phyloP scores from a whole-genome alignment of 768 basidiomycete genomes.

The Boletus huronensis region DNA sequence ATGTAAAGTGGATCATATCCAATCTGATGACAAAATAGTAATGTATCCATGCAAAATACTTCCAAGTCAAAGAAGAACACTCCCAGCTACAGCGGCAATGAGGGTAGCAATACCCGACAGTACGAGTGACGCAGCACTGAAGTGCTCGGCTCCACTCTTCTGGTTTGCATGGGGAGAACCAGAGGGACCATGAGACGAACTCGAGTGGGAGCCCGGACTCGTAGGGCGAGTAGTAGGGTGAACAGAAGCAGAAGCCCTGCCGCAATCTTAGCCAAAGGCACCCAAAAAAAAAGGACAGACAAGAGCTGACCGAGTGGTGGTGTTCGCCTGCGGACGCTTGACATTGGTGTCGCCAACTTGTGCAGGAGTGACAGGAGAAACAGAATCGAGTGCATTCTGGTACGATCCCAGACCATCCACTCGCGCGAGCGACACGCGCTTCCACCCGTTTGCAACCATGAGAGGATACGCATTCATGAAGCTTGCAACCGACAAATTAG shows the following conservation, averaged over 20 bases:
- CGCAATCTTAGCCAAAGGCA: neutral
- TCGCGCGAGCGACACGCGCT: constrained; percentile 51
- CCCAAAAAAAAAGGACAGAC: neutral
- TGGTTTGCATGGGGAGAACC: constrained; percentile 29
- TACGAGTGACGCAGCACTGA: constrained; percentile 18
- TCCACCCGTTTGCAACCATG: constrained; percentile 71
- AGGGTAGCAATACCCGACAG: constrained; percentile 23
- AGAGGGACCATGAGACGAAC: constrained; percentile 13
- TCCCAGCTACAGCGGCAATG: constrained; percentile 22
- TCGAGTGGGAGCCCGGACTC: constrained; percentile 3
- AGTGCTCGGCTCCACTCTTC: constrained; percentile 32
- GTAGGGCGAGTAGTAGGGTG: neutral
- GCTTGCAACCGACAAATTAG: constrained; percentile 52
- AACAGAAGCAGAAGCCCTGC: constrained; percentile 2
- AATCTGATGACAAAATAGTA: constrained; percentile 7
- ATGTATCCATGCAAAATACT: constrained; percentile 6
- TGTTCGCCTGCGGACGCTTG: constrained; percentile 15
- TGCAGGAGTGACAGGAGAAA: constrained; percentile 27
- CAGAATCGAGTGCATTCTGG: constrained; percentile 41
- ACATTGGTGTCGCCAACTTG: constrained; percentile 17
- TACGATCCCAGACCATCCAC: constrained; percentile 41
- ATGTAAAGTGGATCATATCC: constrained; percentile 1
- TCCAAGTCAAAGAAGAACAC: constrained; percentile 19
- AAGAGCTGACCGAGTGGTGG: constrained; percentile 11
- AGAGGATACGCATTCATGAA: constrained; percentile 66